Conservation (phyloP, 1,284 basidiomycete species). For the Moesziomyces antarcticus region DNA sequence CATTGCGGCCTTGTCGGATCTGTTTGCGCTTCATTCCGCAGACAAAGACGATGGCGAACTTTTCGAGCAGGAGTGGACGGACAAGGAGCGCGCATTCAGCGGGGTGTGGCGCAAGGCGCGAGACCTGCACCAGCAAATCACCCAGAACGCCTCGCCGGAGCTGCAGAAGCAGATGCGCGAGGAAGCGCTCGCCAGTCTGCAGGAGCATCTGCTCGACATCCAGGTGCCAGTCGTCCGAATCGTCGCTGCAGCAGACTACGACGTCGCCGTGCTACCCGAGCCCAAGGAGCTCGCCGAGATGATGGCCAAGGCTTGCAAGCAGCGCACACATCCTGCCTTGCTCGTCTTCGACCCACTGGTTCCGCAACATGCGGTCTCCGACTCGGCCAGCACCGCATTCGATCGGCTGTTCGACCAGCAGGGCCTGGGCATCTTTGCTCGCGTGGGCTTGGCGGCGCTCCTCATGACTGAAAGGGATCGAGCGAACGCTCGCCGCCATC, state of each 20-base stretch:
- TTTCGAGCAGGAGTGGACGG: neutral
- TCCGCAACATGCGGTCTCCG: neutral
- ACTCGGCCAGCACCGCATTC: neutral
- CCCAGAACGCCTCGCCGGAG: conserved; percentile 5
- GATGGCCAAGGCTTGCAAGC: conserved; percentile 23
- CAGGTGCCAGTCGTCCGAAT: conserved; percentile 25
- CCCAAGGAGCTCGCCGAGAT: conserved; percentile 26
- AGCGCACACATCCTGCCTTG: conserved; percentile 22
- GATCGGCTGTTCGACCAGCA: conserved; percentile 68
- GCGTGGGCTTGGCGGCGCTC: conserved; percentile 75
- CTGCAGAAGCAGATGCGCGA: conserved; percentile 7
- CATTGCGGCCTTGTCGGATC: conserved; percentile 29
- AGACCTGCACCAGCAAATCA: neutral
- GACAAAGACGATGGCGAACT: neutral
- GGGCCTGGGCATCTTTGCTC: conserved; percentile 76
- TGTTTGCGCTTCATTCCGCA: conserved; percentile 1
- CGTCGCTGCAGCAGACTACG: conserved; percentile 6
- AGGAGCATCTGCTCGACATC: conserved; percentile 39
- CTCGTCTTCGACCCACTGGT: conserved; percentile 41
- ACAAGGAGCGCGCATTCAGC: neutral
- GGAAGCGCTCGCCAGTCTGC: conserved; percentile 10
- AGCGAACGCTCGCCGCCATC: conserved; percentile 73
- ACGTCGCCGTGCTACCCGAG: conserved; percentile 20
- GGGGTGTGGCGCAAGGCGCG: neutral
- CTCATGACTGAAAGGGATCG: conserved; percentile 76